These are phyloP conservation scores for Diaporthe eres DNA, from an alignment of 2,329 filamentous ascomycete genomes.

Conservation along the genomic window DNA sequence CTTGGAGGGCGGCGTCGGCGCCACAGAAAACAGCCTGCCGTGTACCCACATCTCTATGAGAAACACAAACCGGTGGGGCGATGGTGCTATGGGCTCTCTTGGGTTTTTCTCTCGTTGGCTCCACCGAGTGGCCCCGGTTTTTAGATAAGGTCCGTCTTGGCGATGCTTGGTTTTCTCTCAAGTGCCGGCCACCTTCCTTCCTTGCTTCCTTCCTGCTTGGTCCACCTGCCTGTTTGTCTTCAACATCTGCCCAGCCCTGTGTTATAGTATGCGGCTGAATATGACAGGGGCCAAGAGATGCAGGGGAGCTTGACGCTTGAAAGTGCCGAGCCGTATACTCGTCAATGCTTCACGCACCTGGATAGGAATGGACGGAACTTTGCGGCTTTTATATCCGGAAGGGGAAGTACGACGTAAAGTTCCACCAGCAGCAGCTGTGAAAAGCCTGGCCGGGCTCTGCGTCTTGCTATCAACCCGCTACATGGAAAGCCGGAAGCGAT, in stretches of 20 bases:
- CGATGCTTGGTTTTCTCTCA: slow-evolving; percentile 23
- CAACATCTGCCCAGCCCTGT: neutral
- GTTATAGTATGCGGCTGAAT: slow-evolving; percentile 1
- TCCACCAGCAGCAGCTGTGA: neutral
- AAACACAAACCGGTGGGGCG: slow-evolving; percentile 30
- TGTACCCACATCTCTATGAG: slow-evolving; percentile 21
- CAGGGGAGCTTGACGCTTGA: neutral
- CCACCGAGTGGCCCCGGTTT: slow-evolving; percentile 11
- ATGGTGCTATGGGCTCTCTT: slow-evolving; percentile 14
- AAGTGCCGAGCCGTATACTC: slow-evolving; percentile 6
- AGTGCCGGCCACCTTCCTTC: slow-evolving; percentile 18
- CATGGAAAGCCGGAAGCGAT: slow-evolving; percentile 9
- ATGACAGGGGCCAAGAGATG: neutral
- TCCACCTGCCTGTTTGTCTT: neutral
- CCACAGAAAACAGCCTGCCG: neutral
- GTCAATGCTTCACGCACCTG: neutral
- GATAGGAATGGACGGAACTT: neutral
- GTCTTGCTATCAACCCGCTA: slow-evolving; percentile 6
- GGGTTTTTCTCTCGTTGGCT: neutral
- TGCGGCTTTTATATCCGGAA: slow-evolving; percentile 11
- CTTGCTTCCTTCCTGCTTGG: neutral
- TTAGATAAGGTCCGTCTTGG: slow-evolving; percentile 33
- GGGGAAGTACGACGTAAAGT: neutral
- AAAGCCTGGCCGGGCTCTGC: slow-evolving; percentile 10
- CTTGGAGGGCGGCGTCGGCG: neutral